phyloP scores from a whole-genome alignment of 2,329 filamentous ascomycete genomes.

The Fusarium burgessii region DNA sequence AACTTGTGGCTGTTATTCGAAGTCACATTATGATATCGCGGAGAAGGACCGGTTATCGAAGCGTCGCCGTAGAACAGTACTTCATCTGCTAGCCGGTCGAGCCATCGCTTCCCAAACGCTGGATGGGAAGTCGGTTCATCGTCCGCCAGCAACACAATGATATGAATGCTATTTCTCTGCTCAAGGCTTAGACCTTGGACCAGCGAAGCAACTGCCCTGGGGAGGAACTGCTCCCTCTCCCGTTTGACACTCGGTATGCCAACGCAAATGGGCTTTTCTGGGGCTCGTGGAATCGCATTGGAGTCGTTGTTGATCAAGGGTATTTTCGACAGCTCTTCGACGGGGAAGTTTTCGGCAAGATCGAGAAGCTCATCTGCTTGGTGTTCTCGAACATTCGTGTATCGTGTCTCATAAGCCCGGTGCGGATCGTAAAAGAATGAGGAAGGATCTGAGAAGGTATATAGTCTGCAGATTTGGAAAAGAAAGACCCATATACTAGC shows the following conservation, averaged over 20 bases:
- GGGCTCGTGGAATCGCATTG: neutral
- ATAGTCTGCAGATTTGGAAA: constrained; percentile 38
- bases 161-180: constrained; percentile 45
- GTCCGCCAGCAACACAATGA: constrained; percentile 50
- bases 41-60: fast-evolving
- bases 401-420: constrained; percentile 42
- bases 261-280: constrained; percentile 33
- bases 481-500: constrained; percentile 33
- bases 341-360: neutral
- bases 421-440: constrained; percentile 44
- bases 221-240: constrained; percentile 44
- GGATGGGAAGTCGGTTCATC: constrained; percentile 42
- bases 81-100: constrained; percentile 46
- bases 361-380: constrained; percentile 42
- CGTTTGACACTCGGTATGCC: constrained; percentile 48
- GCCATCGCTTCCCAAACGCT: constrained; percentile 48
- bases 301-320: neutral
- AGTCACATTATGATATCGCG: fast-evolving
- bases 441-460: constrained; percentile 43
- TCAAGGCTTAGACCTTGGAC: constrained; percentile 45
- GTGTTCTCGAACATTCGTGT: constrained; percentile 40
- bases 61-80: constrained; percentile 44
- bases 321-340: neutral
- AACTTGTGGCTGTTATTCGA: neutral
- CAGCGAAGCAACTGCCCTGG: constrained; percentile 46